A percentile compares a stretch with the other conserved stretches of the same genome.
Evolutionary conservation across 768 basidiomycete genomes (phyloP).

Genomic region (Grammothele lineata): DNA sequence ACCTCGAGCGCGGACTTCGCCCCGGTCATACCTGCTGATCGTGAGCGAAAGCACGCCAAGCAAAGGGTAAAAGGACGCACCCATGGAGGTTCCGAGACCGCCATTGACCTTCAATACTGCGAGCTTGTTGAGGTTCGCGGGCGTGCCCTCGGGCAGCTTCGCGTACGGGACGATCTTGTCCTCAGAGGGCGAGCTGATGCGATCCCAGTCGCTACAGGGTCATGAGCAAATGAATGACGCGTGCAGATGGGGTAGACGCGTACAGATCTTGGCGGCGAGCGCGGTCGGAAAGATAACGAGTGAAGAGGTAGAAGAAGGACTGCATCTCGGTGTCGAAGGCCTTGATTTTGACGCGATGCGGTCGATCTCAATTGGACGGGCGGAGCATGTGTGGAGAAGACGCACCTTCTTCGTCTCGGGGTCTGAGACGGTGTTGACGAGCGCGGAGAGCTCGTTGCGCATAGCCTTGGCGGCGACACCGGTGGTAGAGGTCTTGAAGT

Average conservation of each 20-base stretch:
- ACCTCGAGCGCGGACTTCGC: slow-evolving; percentile 95
- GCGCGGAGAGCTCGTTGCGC: slow-evolving; percentile 95
- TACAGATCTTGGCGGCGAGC: slow-evolving; percentile 75
- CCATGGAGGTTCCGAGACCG: slow-evolving; percentile 89
- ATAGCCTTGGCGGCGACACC: slow-evolving; percentile 79
- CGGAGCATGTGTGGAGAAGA: slow-evolving; percentile 5
- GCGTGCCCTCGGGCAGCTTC: slow-evolving; percentile 55
- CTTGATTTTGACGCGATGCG: slow-evolving; percentile 32
- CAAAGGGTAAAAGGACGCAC: slow-evolving; percentile 35
- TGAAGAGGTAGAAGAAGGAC: slow-evolving; percentile 94
- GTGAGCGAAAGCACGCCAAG: not conserved
- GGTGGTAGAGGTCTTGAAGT: slow-evolving; percentile 94
- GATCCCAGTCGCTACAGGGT: slow-evolving; percentile 27
- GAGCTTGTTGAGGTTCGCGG: slow-evolving; percentile 80
- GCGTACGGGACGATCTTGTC: slow-evolving; percentile 87
- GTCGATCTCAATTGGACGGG: slow-evolving; percentile 7
- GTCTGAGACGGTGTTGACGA: slow-evolving; percentile 85
- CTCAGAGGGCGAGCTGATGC: slow-evolving; percentile 77
- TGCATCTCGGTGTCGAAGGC: slow-evolving; percentile 95
- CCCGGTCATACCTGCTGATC: slow-evolving; percentile 61
- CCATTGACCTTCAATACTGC: slow-evolving; percentile 96
- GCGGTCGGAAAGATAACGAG: slow-evolving; percentile 68
- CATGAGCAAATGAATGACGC: not conserved
- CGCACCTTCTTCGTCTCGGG: slow-evolving; percentile 75
- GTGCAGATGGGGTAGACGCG: not conserved